Percentiles rank a stretch among this genome's conserved stretches.
phyloP scores from a whole-genome alignment of 257 asterid species.

The Solanum appendiculatum region DNA sequence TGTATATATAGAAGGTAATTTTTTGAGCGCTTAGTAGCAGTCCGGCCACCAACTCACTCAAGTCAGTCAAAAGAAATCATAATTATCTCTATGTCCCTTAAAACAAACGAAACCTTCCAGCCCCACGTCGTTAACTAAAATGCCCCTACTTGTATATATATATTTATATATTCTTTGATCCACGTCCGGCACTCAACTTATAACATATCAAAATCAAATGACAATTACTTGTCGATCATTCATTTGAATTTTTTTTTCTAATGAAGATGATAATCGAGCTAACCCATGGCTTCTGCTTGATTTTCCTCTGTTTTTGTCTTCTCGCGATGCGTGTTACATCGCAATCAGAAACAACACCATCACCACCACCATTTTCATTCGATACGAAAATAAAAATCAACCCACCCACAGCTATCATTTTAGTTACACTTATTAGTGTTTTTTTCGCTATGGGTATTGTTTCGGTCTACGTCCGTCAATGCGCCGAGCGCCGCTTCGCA shows the following conservation, averaged over 20 bases:
- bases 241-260: not conserved
- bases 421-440: slow-evolving; percentile 8
- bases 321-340: not conserved
- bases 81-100: not conserved
- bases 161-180: not conserved
- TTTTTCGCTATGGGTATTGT: slow-evolving; percentile 17
- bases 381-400: slow-evolving; percentile 1
- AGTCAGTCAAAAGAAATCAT: not conserved
- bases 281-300: not conserved
- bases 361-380: not conserved
- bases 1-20: accelerated
- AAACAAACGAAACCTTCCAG: not conserved
- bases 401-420: slow-evolving; percentile 3
- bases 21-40: not conserved
- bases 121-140: not conserved
- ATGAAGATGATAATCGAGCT: not conserved
- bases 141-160: not conserved
- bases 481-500: not conserved
- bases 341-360: not conserved
- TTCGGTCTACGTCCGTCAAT: slow-evolving; percentile 17
- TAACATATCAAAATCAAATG: not conserved
- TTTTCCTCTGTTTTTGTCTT: not conserved
- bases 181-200: not conserved
- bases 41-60: not conserved
- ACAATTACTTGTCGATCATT: not conserved